Conservation (phyloP, 768 basidiomycete species). For the Tulasnella sp. region DNA sequence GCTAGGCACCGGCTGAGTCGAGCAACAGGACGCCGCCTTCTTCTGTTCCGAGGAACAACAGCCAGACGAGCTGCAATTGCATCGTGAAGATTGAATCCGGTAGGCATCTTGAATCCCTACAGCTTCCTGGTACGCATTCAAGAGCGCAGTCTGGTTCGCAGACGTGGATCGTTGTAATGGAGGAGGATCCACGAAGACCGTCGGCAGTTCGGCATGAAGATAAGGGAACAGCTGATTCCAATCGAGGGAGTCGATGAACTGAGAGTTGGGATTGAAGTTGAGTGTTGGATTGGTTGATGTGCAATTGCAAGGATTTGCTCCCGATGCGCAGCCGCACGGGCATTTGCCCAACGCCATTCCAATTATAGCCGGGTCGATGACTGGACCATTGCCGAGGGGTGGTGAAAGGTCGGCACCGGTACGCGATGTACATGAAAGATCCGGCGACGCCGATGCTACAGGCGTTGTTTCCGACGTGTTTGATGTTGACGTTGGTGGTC, state of each 20-base stretch:
- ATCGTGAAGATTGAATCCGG: neutral
- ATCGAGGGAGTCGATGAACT: neutral
- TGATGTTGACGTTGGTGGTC: neutral
- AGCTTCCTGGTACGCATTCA: neutral
- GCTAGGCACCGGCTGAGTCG: neutral
- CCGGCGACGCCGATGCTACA: neutral
- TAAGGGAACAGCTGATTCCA: constrained; percentile 11
- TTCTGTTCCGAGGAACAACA: neutral
- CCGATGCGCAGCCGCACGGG: constrained; percentile 3
- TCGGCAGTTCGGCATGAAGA: constrained; percentile 9
- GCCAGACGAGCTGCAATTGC: neutral
- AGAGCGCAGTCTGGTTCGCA: neutral
- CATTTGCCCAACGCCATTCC: constrained; percentile 11
- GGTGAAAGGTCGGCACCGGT: neutral
- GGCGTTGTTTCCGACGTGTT: neutral
- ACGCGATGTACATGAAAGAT: neutral
- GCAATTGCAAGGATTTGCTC: constrained; percentile 3
- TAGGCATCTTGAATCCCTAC: neutral
- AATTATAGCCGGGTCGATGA: constrained; percentile 7
- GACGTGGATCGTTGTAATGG: neutral
- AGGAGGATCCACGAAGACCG: constrained; percentile 4
- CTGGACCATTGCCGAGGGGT: neutral
- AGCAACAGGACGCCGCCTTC: neutral
- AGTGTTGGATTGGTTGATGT: neutral
- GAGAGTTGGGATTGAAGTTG: neutral